phyloP scores from a whole-genome alignment of 371 early-diverging fungal species.

The Rhizomucor miehei region DNA sequence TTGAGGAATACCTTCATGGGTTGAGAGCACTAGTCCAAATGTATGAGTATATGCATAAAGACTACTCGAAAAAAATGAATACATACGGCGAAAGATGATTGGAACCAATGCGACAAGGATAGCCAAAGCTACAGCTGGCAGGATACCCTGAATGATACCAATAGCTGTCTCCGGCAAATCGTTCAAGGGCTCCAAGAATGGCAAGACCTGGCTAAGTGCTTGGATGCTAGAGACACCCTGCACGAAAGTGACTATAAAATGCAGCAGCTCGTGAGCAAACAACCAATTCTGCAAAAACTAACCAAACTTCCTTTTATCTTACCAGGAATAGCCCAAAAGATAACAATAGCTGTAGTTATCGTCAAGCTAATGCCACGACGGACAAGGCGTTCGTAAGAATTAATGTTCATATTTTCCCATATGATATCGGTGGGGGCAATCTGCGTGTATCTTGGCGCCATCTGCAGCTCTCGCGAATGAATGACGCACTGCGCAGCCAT shows the following conservation, averaged over 20 bases:
- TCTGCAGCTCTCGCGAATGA: constrained; percentile 62
- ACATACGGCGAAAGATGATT: constrained; percentile 56
- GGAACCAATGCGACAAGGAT: constrained; percentile 74
- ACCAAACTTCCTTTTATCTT: constrained; percentile 4
- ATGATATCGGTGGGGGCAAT: constrained; percentile 77
- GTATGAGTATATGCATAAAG: neutral
- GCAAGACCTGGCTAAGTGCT: constrained; percentile 47
- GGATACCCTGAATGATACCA: constrained; percentile 76
- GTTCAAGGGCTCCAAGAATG: constrained; percentile 42
- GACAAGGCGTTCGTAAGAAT: constrained; percentile 51
- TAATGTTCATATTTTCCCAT: constrained; percentile 78
- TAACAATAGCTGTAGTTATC: constrained; percentile 50
- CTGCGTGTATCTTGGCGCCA: constrained; percentile 65
- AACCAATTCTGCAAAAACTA: neutral
- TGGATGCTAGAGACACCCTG: constrained; percentile 61
- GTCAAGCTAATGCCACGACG: constrained; percentile 50
- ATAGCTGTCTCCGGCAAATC: constrained; percentile 31
- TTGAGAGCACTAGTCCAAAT: constrained; percentile 43
- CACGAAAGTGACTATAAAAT: constrained; percentile 50
- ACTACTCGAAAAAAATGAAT: neutral
- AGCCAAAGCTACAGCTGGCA: constrained; percentile 73
- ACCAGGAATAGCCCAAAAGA: constrained; percentile 74
- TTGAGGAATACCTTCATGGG: constrained; percentile 67
- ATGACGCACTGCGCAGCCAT: constrained; percentile 77
- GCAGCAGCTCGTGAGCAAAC: neutral